These are phyloP conservation scores for Myxozyma sirexii DNA, from an alignment of 805 yeast species.

Conservation along the genomic window DNA sequence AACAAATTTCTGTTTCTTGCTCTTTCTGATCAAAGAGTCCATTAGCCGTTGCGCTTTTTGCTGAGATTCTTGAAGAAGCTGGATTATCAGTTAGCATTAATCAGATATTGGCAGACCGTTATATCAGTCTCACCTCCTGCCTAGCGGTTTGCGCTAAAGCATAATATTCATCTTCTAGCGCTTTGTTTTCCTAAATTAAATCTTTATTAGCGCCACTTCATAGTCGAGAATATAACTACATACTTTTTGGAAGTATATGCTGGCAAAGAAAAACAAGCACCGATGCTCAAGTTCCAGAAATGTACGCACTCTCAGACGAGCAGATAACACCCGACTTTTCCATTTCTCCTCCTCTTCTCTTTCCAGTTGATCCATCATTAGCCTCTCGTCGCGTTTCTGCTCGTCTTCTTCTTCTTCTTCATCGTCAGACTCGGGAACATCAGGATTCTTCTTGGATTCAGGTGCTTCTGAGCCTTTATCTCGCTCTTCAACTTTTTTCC, in stretches of 20 bases:
- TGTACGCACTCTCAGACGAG: constrained; percentile 45
- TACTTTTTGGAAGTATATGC: constrained; percentile 62
- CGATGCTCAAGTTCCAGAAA: constrained; percentile 72
- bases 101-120: background rate
- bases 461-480: background rate
- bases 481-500: constrained; percentile 15
- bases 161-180: constrained; percentile 57
- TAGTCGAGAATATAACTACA: constrained; percentile 26
- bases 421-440: background rate
- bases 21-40: constrained; percentile 16
- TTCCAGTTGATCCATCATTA: constrained; percentile 19
- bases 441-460: background rate
- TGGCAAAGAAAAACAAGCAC: constrained; percentile 74
- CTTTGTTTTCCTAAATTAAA: constrained; percentile 45
- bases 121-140: constrained; percentile 38
- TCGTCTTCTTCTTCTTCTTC: constrained; percentile 19
- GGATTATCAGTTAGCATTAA: constrained; percentile 47
- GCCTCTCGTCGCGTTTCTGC: constrained; percentile 28
- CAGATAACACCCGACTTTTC: constrained; percentile 15
- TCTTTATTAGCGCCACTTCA: constrained; percentile 33
- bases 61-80: constrained; percentile 34
- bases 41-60: constrained; percentile 26
- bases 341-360: constrained; percentile 29
- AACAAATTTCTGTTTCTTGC: constrained; percentile 32
- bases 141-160: constrained; percentile 65